Evolutionary conservation across 2,329 filamentous ascomycete genomes (phyloP), one percentile per base, ranked within the genome.

Genomic region (Emmonsiellopsis sp.): DNA sequence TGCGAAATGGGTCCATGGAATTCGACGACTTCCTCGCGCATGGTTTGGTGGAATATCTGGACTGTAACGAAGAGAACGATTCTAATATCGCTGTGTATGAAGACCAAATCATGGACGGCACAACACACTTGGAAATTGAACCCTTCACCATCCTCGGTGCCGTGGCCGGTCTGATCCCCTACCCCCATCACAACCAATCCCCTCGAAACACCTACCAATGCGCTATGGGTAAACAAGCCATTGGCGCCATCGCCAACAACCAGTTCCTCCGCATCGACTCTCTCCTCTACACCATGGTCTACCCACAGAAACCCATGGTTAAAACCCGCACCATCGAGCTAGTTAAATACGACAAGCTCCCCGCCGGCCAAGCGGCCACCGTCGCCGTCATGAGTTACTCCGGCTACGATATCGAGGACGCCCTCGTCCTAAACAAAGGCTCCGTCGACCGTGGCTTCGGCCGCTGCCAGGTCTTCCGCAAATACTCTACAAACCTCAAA

Each of bases 181-280:
- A 97, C 65, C 93, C 93, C 7, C 93, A 98, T 69, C 93, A 98
- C 76, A 98, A 98, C 71, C 93, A 98, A 70, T 98, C 94, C 13
- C 93, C 93, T 8, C 82, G 93, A 78, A 98, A 98, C 68, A 98
- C 93, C 0, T 98, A 98, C 66, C 92, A 97, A 77, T 96, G 92
- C 74, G 93, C 93, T 73, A 98, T 98, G 93, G 93, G 93, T 81
- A 98, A 98, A 74, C 93, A 98, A 86, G 93, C 93, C 40, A 97
- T 98, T 68, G 93, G 93, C 36, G 91, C 92, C 36, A 97, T 98
- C 66, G 93, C 92, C 13, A 95, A 95, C 67, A 98, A 98, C 67
- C 93, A 98, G 69, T 95, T 96, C 73, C 88, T 92, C 63, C 85
- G 93, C 53, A 96, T 98, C 68, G 93, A 98, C 65, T 97, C 92